Evolutionary conservation across 768 basidiomycete species (phyloP).

Genomic region (Auricularia auricula-judae): DNA sequence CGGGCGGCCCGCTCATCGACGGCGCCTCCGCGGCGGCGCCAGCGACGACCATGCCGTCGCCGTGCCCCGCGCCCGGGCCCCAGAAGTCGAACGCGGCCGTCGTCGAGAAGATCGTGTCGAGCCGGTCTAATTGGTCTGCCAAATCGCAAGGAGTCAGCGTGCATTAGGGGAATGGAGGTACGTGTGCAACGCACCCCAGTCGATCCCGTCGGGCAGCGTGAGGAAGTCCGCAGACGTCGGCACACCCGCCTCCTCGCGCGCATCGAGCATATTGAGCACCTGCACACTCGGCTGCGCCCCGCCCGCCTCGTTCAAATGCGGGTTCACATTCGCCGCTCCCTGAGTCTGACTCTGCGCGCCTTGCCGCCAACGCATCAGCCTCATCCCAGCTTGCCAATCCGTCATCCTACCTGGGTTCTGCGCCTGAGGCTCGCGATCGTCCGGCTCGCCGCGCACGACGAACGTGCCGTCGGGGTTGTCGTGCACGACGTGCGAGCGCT

Average conservation of each 20-base stretch:
- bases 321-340: background rate
- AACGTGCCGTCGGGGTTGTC: background rate
- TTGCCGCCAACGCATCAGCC: too few species aligned
- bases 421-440: background rate
- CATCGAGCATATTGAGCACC: background rate
- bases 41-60: background rate
- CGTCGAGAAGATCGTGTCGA: background rate
- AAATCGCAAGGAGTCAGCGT: background rate
- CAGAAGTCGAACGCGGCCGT: background rate
- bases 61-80: background rate
- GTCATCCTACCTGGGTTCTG: too few species aligned
- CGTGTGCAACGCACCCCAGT: background rate
- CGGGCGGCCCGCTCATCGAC: background rate
- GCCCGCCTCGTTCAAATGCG: background rate
- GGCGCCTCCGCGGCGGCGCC: background rate
- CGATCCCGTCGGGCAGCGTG: background rate
- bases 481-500: slow-evolving; percentile 7
- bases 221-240: background rate
- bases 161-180: background rate
- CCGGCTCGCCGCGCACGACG: slow-evolving; percentile 1
- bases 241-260: background rate
- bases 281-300: background rate
- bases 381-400: too few species aligned
- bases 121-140: background rate
- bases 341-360: too few species aligned